Evolutionary conservation across 352 stramenopile genomes (phyloP).

Genomic region (Phytophthora europaea): DNA sequence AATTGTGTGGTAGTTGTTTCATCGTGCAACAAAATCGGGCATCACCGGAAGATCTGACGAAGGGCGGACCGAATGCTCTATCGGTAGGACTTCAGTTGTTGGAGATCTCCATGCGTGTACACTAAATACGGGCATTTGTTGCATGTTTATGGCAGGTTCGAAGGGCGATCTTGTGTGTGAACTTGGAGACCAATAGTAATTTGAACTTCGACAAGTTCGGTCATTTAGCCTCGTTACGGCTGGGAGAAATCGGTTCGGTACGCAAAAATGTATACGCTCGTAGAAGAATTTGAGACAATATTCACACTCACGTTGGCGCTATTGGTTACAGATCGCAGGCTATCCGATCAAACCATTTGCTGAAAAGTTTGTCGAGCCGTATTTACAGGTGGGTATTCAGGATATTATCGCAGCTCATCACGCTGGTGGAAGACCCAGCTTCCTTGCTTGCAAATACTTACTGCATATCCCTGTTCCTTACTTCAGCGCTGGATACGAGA

Average conservation of each 20-base stretch:
- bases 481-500: constrained; percentile 80
- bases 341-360: constrained; percentile 88
- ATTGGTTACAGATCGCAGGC: constrained; percentile 59
- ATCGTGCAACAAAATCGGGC: constrained; percentile 77
- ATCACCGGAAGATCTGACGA: constrained; percentile 77
- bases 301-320: constrained; percentile 14
- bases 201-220: constrained; percentile 85
- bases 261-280: not conserved
- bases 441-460: constrained; percentile 4
- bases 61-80: constrained; percentile 61
- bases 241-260: constrained; percentile 77
- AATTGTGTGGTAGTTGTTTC: constrained; percentile 79
- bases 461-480: not conserved
- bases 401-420: not conserved
- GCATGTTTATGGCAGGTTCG: constrained; percentile 49
- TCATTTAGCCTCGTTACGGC: constrained; percentile 73
- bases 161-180: constrained; percentile 76
- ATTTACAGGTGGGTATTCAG: constrained; percentile 54
- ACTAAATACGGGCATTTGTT: not conserved
- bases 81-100: constrained; percentile 46
- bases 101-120: not conserved
- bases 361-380: constrained; percentile 79
- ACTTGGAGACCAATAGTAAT: constrained; percentile 72
- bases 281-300: not conserved
- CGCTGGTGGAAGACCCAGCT: not conserved